A percentile compares a stretch with the other conserved stretches of the same genome.
Evolutionary conservation across 345 rosid genomes (phyloP).

Genomic region (Lenwebbia sp.): DNA sequence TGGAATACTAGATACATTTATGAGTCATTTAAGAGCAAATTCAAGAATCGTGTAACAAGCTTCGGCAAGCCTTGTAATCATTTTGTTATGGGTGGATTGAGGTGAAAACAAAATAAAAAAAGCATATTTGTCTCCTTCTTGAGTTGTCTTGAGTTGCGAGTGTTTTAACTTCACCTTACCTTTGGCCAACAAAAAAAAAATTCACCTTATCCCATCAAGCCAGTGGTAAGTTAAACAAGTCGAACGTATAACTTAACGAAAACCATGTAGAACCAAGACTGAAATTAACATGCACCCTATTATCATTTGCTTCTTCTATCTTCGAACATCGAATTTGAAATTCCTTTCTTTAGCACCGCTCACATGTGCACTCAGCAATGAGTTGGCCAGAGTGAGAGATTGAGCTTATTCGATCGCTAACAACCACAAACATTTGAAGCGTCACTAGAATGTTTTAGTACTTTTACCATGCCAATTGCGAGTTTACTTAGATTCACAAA

Average conservation of each 20-base stretch:
- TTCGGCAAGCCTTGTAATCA: too few relatives aligned
- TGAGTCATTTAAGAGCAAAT: too few relatives aligned
- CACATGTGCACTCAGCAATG: not conserved
- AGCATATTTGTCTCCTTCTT: too few relatives aligned
- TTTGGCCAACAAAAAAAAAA: too few relatives aligned
- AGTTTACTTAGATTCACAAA: not conserved
- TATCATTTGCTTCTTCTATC: not conserved
- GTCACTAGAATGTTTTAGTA: not conserved
- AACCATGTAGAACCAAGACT: not conserved
- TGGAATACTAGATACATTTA: too few relatives aligned
- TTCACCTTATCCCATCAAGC: too few relatives aligned
- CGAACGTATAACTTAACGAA: not conserved
- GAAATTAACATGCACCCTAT: not conserved
- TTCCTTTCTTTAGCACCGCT: not conserved
- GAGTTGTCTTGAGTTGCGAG: too few relatives aligned
- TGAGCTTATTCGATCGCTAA: not conserved
- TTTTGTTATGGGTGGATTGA: too few relatives aligned
- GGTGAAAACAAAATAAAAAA: too few relatives aligned
- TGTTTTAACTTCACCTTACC: too few relatives aligned
- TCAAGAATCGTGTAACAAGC: too few relatives aligned
- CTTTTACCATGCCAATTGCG: not conserved
- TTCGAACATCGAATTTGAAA: not conserved
- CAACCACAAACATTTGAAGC: not conserved
- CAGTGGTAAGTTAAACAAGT: not conserved
- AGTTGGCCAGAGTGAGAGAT: not conserved